These are phyloP conservation scores for Malus hybrid DNA, from an alignment of 331 rosid species.

Conservation along the genomic window DNA sequence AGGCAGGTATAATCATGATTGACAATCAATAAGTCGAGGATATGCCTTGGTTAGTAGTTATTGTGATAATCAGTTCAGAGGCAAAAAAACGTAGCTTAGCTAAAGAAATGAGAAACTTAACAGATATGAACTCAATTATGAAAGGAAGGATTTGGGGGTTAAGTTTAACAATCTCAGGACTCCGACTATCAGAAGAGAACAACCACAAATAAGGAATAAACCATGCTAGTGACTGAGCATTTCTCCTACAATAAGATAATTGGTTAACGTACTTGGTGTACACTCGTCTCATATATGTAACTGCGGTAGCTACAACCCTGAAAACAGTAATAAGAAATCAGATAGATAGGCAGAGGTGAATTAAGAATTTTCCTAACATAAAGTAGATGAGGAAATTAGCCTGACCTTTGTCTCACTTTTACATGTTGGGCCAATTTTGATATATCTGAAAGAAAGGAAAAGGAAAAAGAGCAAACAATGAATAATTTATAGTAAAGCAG, in stretches of 20 bases:
- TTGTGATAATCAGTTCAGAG: background rate
- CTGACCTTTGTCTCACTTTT: slow-evolving; percentile 93
- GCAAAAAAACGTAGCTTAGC: background rate
- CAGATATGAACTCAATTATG: background rate
- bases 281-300: slow-evolving; percentile 93
- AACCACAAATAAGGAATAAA: background rate
- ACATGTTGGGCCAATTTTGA: slow-evolving; percentile 65
- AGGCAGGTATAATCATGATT: background rate
- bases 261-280: slow-evolving; percentile 58
- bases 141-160: background rate
- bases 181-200: background rate
- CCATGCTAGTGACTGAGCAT: background rate
- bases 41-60: background rate
- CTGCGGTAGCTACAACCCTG: slow-evolving; percentile 96
- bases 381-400: background rate
- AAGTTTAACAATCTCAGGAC: background rate
- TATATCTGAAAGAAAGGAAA: slow-evolving; percentile 51
- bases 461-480: slow-evolving; percentile 6
- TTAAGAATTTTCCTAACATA: background rate
- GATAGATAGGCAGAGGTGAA: background rate
- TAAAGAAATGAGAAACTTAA: background rate
- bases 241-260: background rate
- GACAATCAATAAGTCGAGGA: background rate
- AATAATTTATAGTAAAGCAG: background rate
- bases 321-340: slow-evolving; percentile 23